These are phyloP conservation scores for Chrysoporthe cubensis DNA, from an alignment of 2,329 filamentous ascomycete species.

Conservation along the genomic window DNA sequence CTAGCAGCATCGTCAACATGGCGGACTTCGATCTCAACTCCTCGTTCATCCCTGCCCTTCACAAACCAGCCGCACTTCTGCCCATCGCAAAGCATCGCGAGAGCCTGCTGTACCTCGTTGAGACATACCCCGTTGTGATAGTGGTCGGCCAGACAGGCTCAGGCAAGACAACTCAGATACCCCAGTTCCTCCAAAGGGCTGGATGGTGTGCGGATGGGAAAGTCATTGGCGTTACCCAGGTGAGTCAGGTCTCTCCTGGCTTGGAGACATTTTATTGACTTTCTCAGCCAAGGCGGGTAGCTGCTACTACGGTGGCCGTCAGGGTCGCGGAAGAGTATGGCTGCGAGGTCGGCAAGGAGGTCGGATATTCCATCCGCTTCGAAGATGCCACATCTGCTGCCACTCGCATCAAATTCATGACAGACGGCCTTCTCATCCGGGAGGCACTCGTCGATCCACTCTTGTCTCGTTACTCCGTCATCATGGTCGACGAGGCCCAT, in stretches of 20 bases:
- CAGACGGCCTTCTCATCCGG: slow-evolving; percentile 86
- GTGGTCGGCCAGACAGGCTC: slow-evolving; percentile 93
- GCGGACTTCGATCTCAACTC: slow-evolving; percentile 60
- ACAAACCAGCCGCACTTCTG: slow-evolving; percentile 82
- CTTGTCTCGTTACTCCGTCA: slow-evolving; percentile 87
- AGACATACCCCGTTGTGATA: slow-evolving; percentile 82
- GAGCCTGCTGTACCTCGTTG: slow-evolving; percentile 81
- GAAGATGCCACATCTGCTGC: slow-evolving; percentile 87
- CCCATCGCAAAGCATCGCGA: slow-evolving; percentile 86
- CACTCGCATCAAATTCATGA: slow-evolving; percentile 93
- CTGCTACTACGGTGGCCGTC: slow-evolving; percentile 85
- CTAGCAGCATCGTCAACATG: slow-evolving; percentile 43
- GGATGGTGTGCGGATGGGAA: slow-evolving; percentile 89
- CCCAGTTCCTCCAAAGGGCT: slow-evolving; percentile 84
- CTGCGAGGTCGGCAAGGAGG: slow-evolving; percentile 85
- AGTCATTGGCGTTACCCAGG: slow-evolving; percentile 87
- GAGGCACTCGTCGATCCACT: slow-evolving; percentile 94
- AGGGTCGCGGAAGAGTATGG: slow-evolving; percentile 88
- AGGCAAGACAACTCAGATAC: slow-evolving; percentile 94
- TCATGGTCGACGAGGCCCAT: slow-evolving; percentile 98
- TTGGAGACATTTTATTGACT: slow-evolving; percentile 16
- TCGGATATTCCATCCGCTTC: slow-evolving; percentile 90
- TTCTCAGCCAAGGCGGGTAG: slow-evolving; percentile 79
- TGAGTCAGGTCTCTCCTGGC: slow-evolving; percentile 48
- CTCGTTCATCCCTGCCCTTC: slow-evolving; percentile 76